Evolutionary conservation across 495 filamentous ascomycete species (phyloP), one percentile per base, ranked within the genome.

Genomic region (Neurospora discreta): DNA sequence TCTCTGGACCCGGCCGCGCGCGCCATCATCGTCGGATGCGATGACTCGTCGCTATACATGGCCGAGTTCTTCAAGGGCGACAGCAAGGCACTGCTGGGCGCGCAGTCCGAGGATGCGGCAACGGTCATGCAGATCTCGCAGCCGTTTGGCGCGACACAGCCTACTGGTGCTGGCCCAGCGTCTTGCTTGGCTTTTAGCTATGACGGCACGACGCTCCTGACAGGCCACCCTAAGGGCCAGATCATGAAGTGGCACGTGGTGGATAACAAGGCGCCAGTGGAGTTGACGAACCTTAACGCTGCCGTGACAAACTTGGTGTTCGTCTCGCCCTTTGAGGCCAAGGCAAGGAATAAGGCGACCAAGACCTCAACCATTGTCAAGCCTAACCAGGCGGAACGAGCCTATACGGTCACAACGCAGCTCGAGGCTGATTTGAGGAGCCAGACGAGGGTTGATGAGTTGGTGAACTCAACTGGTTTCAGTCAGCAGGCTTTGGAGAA

Each of bases 1-100:
- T 84, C 87, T 10, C 81, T 98, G 5, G 95, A 99, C 78, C 92
- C 95, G 2, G 91, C 90, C 65, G 90, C 95, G 70, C 87, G 95
- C 44, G 93, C 90, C 13, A 86, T 92, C 72, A 98, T 92, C 77
- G 88, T 89, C 33, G 92, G 92, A 11, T 92, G 93, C 73, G 92
- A 93, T 72, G 92, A 97, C 77, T 91, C 94, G 6, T 91, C 89
- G 26, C 82, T 97, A 20, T 94, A 95, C 77, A 84, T 90, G n/a
- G 80, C 95, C 39, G 90, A 94, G 74, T 88, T 98, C 73, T 92
- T 92, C 68, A 33, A 65, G 26, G 26, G 52, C 26, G 78, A 75
- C 71, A 86, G 87, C 30, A 84, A 84, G 72, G 80, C 85, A 6
- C 83, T 92, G 13, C 79, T 89, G 71, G 87, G 92, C 46, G 78